phyloP scores from a whole-genome alignment of 352 stramenopile genomes.

The Aphanomyces invadans region DNA sequence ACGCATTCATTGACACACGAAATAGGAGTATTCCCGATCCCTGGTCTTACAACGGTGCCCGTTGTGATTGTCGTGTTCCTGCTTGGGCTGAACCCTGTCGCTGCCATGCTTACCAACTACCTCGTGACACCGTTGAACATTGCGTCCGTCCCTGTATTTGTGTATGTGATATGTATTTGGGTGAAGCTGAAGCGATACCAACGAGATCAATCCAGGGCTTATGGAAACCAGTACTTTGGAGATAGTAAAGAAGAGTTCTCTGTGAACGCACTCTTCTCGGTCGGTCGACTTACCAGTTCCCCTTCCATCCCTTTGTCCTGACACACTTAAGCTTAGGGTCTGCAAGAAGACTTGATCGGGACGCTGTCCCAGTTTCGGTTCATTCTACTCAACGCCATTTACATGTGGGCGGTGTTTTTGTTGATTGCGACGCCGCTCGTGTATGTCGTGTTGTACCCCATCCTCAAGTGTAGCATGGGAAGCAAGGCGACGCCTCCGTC shows the following conservation, averaged over 20 bases:
- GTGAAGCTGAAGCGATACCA: neutral
- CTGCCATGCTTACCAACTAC: slow-evolving; percentile 79
- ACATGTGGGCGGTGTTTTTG: slow-evolving; percentile 65
- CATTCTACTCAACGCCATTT: slow-evolving; percentile 68
- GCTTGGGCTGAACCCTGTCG: slow-evolving; percentile 71
- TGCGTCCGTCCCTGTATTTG: slow-evolving; percentile 63
- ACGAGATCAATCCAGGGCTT: slow-evolving; percentile 34
- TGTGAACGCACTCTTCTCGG: slow-evolving; percentile 52
- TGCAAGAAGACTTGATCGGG: slow-evolving; percentile 65
- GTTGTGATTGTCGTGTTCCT: slow-evolving; percentile 71
- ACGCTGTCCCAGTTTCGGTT: slow-evolving; percentile 74
- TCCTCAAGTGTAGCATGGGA: slow-evolving; percentile 32
- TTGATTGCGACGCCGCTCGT: slow-evolving; percentile 51
- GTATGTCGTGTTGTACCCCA: slow-evolving; percentile 57
- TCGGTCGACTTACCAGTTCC: slow-evolving; percentile 18
- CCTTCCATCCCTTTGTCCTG: too few species aligned
- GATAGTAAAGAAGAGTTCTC: slow-evolving; percentile 54
- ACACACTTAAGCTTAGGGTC: slow-evolving; percentile 29
- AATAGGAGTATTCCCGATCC: slow-evolving; percentile 68
- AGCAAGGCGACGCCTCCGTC: neutral
- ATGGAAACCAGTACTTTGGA: slow-evolving; percentile 46
- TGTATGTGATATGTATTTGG: slow-evolving; percentile 34
- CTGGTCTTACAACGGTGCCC: slow-evolving; percentile 59
- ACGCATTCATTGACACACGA: neutral
- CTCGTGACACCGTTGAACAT: slow-evolving; percentile 73